A percentile compares a stretch with the other conserved stretches of the same genome.
Conservation (phyloP, 1,284 basidiomycete species). For the Rhodotorula sp. region DNA sequence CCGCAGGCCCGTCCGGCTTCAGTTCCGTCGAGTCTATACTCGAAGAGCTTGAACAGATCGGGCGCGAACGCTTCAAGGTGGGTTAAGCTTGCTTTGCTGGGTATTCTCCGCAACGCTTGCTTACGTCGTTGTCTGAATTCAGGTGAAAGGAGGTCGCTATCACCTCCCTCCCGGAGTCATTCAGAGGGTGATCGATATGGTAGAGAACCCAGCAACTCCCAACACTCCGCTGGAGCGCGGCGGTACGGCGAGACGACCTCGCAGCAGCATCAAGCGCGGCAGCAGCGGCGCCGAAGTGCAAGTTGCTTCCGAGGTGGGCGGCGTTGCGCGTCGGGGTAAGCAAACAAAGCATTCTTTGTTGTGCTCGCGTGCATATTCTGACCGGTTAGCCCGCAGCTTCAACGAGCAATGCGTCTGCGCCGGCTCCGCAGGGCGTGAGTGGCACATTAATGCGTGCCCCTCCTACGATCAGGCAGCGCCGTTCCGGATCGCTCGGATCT, state of each 20-base stretch:
- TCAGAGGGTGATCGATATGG: constrained; percentile 15
- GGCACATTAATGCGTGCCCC: background rate
- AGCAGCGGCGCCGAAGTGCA: background rate
- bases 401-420: too few relatives aligned
- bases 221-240: background rate
- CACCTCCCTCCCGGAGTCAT: constrained; percentile 10
- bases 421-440: too few relatives aligned
- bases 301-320: constrained; percentile 1
- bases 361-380: too few relatives aligned
- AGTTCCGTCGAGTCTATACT: constrained; percentile 13
- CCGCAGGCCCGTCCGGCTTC: background rate
- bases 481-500: constrained; percentile 9
- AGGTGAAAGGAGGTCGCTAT: background rate
- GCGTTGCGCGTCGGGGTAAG: constrained; percentile 16
- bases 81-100: background rate
- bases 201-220: too few relatives aligned
- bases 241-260: background rate
- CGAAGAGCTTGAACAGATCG: constrained; percentile 23
- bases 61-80: constrained; percentile 34
- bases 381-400: too few relatives aligned
- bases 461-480: constrained; percentile 1
- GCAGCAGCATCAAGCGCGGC: background rate
- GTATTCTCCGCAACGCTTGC: background rate
- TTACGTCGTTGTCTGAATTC: accelerated
- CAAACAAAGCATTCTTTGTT: too few relatives aligned